Base-by-base conservation (phyloP, 352 stramenopile genomes). In the Thalassiosira oceanica region DNA sequence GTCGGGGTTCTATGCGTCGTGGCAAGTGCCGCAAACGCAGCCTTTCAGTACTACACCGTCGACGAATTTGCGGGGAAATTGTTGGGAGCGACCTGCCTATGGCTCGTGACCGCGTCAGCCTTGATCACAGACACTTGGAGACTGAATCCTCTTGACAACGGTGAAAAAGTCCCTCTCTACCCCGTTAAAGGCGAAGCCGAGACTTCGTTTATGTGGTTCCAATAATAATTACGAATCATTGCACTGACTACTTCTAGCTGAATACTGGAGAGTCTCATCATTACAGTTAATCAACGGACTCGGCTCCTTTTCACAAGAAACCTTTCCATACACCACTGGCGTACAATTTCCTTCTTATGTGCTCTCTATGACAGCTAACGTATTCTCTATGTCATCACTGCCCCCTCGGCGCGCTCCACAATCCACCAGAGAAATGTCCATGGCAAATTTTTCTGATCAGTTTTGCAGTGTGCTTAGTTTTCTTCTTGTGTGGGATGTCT, bases 91-190 rank as follows among this genome's bases (percentile, higher is more conserved):
- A 89, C 83, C 11, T 56, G 80, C 3, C 49, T 89, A 43, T 94
- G 89, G 89, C 83, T 94, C 50, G 73, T 78, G 1, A 73, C 92
- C 37, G 83, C 84, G 0, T 66, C 70, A 8, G 74, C 75, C 4
- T 62, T 92, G 11, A 84, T 89, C 65, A 75, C 68, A 15, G 73
- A 78, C 46, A 92, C 78, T 39, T 92, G 86, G 83, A 75, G 73
- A 49, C 55, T 92, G 11, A 92, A 92, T 80, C 72, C 78, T 23
- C 46, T 51, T 37, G 49, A 48, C 21, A 74, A 56, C 20, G 70
- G 62, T 16, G 53, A 74, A 29, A 48, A 29, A 39, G 55, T 76
- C 18, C 70, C 79, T 1, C 44, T 90, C 20, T 80, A 74, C 50
- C 84, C 84, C 5, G 53, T 74, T 0, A 56, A 56, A 28, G 83